Conservation (phyloP, 371 early-diverging fungal genomes). For the Mortierella sp. region DNA sequence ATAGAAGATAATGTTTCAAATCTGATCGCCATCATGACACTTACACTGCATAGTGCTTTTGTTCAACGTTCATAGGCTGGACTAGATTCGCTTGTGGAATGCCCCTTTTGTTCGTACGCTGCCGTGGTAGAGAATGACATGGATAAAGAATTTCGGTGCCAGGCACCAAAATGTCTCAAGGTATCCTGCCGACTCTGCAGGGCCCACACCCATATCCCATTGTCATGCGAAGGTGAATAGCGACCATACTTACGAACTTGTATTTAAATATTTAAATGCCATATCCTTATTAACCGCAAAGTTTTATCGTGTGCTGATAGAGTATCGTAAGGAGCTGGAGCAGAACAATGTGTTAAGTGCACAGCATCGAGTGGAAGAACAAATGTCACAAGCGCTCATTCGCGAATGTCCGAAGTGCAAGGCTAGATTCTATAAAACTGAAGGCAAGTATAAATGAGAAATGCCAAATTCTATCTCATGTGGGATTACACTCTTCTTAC, state of each 20-base stretch:
- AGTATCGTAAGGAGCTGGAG: slow-evolving; percentile 56
- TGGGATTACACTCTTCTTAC: too few species aligned
- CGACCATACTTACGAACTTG: background rate
- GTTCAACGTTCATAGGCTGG: slow-evolving; percentile 60
- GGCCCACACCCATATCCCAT: slow-evolving; percentile 59
- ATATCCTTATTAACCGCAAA: too few species aligned
- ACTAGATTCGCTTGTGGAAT: slow-evolving; percentile 58
- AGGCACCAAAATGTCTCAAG: slow-evolving; percentile 51
- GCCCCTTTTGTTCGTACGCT: slow-evolving; percentile 65
- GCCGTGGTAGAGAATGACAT: slow-evolving; percentile 57
- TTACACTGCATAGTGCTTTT: too few species aligned
- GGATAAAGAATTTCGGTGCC: slow-evolving; percentile 62
- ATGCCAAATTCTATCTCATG: background rate
- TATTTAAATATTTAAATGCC: background rate
- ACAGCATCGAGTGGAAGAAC: slow-evolving; percentile 63
- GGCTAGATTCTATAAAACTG: slow-evolving; percentile 50
- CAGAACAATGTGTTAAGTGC: slow-evolving; percentile 47
- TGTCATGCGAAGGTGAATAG: slow-evolving; percentile 59
- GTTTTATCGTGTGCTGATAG: slow-evolving; percentile 16
- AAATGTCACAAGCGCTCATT: slow-evolving; percentile 67
- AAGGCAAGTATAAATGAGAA: slow-evolving; percentile 32
- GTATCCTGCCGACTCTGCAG: slow-evolving; percentile 63
- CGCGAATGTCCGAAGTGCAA: slow-evolving; percentile 66
- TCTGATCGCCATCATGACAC: background rate
- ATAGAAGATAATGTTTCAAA: background rate